Evolutionary conservation across 2,329 filamentous ascomycete species (phyloP), one percentile per base, ranked within the genome.

Genomic region (Pseudogymnoascus sp.): DNA sequence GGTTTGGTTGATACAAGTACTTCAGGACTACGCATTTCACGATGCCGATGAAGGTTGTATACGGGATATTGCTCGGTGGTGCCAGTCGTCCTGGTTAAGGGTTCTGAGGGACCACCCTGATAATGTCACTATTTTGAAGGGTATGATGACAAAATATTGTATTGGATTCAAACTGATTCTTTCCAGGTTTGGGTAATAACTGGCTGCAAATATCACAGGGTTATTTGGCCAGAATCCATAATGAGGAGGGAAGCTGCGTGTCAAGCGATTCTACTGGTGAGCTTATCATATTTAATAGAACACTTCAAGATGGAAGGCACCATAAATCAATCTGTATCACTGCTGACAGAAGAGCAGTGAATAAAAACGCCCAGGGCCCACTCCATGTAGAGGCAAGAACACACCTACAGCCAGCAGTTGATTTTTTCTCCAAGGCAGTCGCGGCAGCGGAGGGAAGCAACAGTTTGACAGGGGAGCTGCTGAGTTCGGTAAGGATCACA

Each of bases 131-230:
- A 72, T 76, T 2, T 71, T 81, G 39, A 71, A 69, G 67, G 74
- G 78, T 79, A 69, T 66, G 73, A 67, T 31, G 18, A 48, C 40
- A 60, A 61, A 10, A n/a, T 45, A 29, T 48, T 25, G 59, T 48
- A 21, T 63, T 39, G 42, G 60, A 40, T 63, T 45, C 31, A 21
- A 59, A 59, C 39, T 59, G 10, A 36, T 39, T 59, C 42, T 25
- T 18, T 59, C 45, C 66, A 79, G 80, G 79, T 3, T 72, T 82
- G 18, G 80, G 79, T 15, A 72, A 75, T 27, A 77, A 77, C 48
- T 83, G 81, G 80, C 73, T 82, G 1, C 73, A 75, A 45, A 77
- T 77, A 67, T 76, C 80, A n/a, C 80, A 82, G 65, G 75, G 73
- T 62, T 74, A 73, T 35, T 71, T 83, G 21, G 74, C 78, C 33